phyloP scores from a whole-genome alignment of 352 stramenopile species.

The Plasmopara viticola region DNA sequence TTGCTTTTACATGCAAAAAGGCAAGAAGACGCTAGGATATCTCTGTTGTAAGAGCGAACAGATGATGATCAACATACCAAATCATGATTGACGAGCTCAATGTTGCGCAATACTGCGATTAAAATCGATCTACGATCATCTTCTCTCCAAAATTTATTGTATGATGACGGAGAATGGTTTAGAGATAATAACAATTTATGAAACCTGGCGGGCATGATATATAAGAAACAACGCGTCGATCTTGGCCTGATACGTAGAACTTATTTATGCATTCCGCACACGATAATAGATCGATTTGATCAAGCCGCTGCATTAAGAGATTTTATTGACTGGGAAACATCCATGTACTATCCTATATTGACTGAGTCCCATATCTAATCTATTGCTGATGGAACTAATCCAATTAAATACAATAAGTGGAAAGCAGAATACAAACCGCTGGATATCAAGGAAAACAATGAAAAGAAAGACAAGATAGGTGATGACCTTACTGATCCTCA shows the following conservation, averaged over 20 bases:
- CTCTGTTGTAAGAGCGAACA: no score
- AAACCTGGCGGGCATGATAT: no score
- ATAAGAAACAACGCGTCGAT: no score
- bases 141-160: background rate
- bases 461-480: background rate
- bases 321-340: no score
- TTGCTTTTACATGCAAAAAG: no score
- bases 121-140: background rate
- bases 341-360: no score
- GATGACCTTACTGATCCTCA: conserved; percentile 1
- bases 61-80: no score
- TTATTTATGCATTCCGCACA: no score
- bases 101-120: background rate
- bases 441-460: background rate
- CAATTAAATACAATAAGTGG: background rate
- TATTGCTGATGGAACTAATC: conserved; percentile 1
- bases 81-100: background rate
- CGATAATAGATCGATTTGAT: no score
- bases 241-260: no score
- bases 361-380: conserved; percentile 1
- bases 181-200: background rate
- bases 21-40: background rate
- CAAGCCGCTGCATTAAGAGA: no score
- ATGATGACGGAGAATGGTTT: no score
- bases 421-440: background rate